Conservation (phyloP, 2,329 filamentous ascomycete genomes). For the Cladobotryum protrusum region DNA sequence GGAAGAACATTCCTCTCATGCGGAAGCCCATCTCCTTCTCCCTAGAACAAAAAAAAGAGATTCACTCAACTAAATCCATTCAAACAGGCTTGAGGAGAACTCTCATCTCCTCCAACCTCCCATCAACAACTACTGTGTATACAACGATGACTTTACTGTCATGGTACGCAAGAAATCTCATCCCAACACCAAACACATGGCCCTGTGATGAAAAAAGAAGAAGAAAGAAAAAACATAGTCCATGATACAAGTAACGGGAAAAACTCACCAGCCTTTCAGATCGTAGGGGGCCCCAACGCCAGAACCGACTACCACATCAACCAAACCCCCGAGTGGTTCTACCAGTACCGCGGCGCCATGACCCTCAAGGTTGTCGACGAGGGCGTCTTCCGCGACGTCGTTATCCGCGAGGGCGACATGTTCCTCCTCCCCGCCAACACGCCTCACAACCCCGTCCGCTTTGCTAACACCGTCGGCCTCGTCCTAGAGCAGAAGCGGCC, state of each 20-base stretch:
- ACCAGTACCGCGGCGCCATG: constrained; percentile 91
- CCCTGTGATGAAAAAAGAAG: not conserved
- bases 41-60: not conserved
- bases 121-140: constrained; percentile 96
- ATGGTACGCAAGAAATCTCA: constrained; percentile 55
- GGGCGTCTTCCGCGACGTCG: constrained; percentile 68
- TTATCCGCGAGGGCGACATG: constrained; percentile 89
- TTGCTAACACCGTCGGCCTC: constrained; percentile 87
- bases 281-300: constrained; percentile 92
- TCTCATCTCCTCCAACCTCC: constrained; percentile 88
- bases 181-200: too few species aligned
- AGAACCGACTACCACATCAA: constrained; percentile 99
- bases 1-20: not conserved
- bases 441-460: constrained; percentile 93
- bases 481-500: constrained; percentile 84
- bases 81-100: constrained; percentile 81
- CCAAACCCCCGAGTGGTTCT: constrained; percentile 94
- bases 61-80: not conserved
- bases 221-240: not conserved
- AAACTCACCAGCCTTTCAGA: constrained; percentile 38
- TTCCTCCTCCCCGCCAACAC: constrained; percentile 89
- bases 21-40: too few species aligned
- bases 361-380: constrained; percentile 82
- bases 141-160: constrained; percentile 75
- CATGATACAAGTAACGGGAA: too few species aligned